Percentiles rank a stretch among this genome's conserved stretches.
Evolutionary conservation across 306 rosid genomes (phyloP).

Genomic region (Sicyos edulis): DNA sequence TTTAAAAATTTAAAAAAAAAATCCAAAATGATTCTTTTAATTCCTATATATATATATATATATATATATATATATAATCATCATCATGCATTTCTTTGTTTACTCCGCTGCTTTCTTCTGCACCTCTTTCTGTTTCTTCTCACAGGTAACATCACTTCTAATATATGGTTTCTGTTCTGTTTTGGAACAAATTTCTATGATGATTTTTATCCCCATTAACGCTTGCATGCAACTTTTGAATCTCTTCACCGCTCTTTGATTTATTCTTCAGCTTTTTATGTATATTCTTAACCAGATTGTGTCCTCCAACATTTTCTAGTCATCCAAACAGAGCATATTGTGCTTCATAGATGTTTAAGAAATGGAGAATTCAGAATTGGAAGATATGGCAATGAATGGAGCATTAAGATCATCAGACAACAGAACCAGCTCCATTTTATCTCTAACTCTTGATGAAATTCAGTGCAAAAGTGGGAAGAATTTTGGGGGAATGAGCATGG

Average conservation of each 20-base stretch:
- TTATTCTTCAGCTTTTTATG: too few species aligned
- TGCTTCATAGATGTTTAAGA: neutral
- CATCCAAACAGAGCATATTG: neutral
- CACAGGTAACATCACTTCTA: conserved; percentile 5
- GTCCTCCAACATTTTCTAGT: too few species aligned
- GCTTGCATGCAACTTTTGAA: neutral
- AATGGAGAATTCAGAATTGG: neutral
- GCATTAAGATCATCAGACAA: conserved; percentile 22
- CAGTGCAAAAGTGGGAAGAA: conserved; percentile 45
- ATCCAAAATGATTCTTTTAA: neutral
- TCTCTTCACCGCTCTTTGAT: neutral
- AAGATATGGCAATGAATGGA: neutral
- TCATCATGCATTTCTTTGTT: conserved; percentile 13
- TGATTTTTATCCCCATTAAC: neutral
- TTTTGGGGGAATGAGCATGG: conserved; percentile 63
- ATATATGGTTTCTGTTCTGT: neutral
- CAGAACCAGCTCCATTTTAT: conserved; percentile 35
- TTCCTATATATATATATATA: neutral
- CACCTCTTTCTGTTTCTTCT: neutral
- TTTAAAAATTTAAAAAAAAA: neutral
- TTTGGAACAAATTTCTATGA: neutral
- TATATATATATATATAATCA: too few species aligned
- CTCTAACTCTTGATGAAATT: conserved; percentile 50
- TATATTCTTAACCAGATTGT: too few species aligned
- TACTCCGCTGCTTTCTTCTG: conserved; percentile 8